Evolutionary conservation across 2,329 filamentous ascomycete genomes (phyloP).

Genomic region (Fusarium sp.): DNA sequence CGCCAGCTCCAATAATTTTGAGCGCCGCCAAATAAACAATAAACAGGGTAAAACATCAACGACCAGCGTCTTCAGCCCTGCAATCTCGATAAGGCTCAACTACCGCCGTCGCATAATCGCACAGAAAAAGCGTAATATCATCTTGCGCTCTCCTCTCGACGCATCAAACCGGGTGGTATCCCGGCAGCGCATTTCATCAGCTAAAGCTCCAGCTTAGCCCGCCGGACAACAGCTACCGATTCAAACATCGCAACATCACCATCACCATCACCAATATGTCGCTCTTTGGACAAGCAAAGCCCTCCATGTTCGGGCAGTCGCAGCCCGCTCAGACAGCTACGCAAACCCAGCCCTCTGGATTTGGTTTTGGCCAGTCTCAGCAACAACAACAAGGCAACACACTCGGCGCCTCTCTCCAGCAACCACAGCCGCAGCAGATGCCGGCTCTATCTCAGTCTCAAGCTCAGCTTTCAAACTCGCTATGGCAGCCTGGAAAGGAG

Average conservation of each 20-base stretch:
- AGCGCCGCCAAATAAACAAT: slow-evolving; percentile 39
- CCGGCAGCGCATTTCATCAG: slow-evolving; percentile 19
- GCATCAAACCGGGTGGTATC: slow-evolving; percentile 8
- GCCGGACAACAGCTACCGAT: slow-evolving; percentile 22
- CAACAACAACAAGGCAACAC: slow-evolving; percentile 55
- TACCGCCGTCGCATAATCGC: background rate
- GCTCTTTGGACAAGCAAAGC: slow-evolving; percentile 56
- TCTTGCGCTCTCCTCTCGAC: background rate
- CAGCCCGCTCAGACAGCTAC: slow-evolving; percentile 50
- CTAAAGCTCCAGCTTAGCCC: slow-evolving; percentile 34
- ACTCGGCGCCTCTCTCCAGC: slow-evolving; percentile 49
- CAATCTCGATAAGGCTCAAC: slow-evolving; percentile 4
- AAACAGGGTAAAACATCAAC: slow-evolving; percentile 38
- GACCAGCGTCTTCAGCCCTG: slow-evolving; percentile 33
- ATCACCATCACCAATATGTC: slow-evolving; percentile 48
- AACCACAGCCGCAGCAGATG: slow-evolving; percentile 57
- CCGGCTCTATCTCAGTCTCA: slow-evolving; percentile 57
- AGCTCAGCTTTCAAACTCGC: slow-evolving; percentile 60
- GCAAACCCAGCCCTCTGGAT: slow-evolving; percentile 39
- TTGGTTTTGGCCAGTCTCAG: slow-evolving; percentile 40
- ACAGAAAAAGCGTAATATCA: background rate
- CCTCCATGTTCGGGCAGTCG: slow-evolving; percentile 54
- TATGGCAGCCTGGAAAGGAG: slow-evolving; percentile 65
- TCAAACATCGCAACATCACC: slow-evolving; percentile 24
- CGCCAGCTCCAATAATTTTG: slow-evolving; percentile 46